Base-by-base conservation (phyloP, 805 yeast genomes). In the Starmerella tilneyi region DNA sequence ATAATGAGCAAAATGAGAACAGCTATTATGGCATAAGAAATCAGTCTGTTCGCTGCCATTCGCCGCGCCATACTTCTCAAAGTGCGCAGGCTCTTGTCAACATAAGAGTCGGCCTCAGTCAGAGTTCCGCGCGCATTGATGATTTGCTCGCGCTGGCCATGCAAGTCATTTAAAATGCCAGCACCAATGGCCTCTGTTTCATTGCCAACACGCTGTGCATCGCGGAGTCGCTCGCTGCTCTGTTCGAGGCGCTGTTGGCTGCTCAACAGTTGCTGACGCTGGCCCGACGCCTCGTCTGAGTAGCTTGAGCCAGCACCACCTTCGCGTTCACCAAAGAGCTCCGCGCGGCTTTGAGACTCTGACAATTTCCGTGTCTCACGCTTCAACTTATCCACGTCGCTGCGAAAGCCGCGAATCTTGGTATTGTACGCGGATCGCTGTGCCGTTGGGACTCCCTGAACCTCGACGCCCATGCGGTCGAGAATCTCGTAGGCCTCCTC, bases 111-210 rank as follows among this genome's bases (percentile, higher is more conserved):
- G 0, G 97, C 97, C 51, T 86, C 89, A 64, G 75, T 74, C 41
- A 92, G 68, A 0, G 94, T 84, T 56, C 81, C 83, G 62, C 96
- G 76, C 19, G 95, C 77, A 56, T 88, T 85, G 44, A 76, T 68
- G 35, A 92, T 75, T 59, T 94, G 96, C 58, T 92, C 98, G 47
- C 98, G 71, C 66, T 92, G 98, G 21, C 94, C 80, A 49, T 96
- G 73, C 53, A 92, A 68, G 60, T 89, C 95, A 56, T 78, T 78
- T 65, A 92, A 72, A 43, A 92, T 92, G 53, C 82, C 81, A 12
- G 96, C 84, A 1, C 98, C 98, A 42, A 92, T 78, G 26, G 72
- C 71, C 63, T 92, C 98, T 0, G 98, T 86, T 56, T 92, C 98
- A 43, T 82, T 69, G 6, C 97, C 98, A 3, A 86, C 71, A 54